phyloP scores from a whole-genome alignment of 306 rosid species.

The Medicago lupulina region DNA sequence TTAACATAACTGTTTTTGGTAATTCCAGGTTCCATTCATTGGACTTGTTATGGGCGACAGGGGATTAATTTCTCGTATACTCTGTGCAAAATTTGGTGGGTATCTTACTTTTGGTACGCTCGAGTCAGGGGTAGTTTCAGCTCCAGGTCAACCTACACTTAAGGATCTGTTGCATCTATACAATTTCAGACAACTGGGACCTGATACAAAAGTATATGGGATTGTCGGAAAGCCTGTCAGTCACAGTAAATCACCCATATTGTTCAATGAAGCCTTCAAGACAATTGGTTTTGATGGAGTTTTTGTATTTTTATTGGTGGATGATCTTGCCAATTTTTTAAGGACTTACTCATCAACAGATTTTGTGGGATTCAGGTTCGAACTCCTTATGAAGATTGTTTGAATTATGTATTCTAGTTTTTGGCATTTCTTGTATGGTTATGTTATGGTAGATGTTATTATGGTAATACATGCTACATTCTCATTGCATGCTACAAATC shows the following conservation, averaged over 20 bases:
- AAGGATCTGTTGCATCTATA: conserved; percentile 71
- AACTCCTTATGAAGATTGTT: conserved; percentile 32
- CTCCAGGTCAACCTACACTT: conserved; percentile 94
- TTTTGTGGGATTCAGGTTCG: conserved; percentile 91
- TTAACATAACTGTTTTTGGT: conserved; percentile 35
- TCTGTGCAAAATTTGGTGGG: conserved; percentile 93
- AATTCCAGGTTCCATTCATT: conserved; percentile 83
- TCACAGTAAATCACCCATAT: conserved; percentile 88
- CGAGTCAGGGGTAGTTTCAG: conserved; percentile 81
- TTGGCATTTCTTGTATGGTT: conserved; percentile 32
- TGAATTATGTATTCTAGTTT: conserved; percentile 31
- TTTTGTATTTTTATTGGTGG: conserved; percentile 81
- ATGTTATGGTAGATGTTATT: conserved; percentile 1
- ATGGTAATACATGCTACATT: conserved; percentile 20
- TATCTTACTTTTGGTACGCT: conserved; percentile 86
- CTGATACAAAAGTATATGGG: conserved; percentile 84
- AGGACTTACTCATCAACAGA: conserved; percentile 77
- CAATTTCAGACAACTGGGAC: conserved; percentile 73
- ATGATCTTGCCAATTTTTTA: conserved; percentile 76
- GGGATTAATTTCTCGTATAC: conserved; percentile 81
- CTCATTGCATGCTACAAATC: conserved; percentile 32
- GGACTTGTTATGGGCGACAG: conserved; percentile 95
- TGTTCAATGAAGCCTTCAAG: conserved; percentile 81
- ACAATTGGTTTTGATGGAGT: conserved; percentile 74
- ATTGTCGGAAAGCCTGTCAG: conserved; percentile 88